phyloP scores from a whole-genome alignment of 768 basidiomycete species.

The Tricholoma saponaceum region DNA sequence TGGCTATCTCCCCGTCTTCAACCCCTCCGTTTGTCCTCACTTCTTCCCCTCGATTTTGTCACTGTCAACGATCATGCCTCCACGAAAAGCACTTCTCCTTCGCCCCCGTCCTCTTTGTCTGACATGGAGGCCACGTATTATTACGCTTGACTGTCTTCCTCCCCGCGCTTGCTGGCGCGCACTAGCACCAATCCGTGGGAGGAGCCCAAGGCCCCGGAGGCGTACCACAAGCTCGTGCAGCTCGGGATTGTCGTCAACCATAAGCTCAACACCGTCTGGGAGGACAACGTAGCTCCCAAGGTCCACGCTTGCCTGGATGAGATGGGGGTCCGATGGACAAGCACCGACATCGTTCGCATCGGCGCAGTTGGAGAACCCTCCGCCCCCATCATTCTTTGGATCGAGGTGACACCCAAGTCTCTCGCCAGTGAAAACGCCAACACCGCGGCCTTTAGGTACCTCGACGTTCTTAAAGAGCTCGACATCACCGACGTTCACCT shows the following conservation, averaged over 20 bases:
- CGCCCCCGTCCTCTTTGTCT: not conserved
- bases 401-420: conserved; percentile 25
- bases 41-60: too few relatives aligned
- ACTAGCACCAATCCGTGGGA: conserved; percentile 2
- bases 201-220: conserved; percentile 4
- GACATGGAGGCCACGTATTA: not conserved
- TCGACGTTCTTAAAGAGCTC: not conserved
- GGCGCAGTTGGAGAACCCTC: conserved; percentile 14
- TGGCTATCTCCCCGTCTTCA: too few relatives aligned
- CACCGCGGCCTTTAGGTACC: not conserved
- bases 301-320: conserved; percentile 2
- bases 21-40: too few relatives aligned
- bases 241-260: too few relatives aligned
- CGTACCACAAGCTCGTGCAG: conserved; percentile 1
- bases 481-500: not conserved
- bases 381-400: conserved; percentile 24
- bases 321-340: conserved; percentile 22
- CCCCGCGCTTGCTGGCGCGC: conserved; percentile 1
- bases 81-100: not conserved
- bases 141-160: conserved; percentile 5
- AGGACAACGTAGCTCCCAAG: conserved; percentile 6
- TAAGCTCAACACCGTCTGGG: too few relatives aligned
- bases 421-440: not conserved
- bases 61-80: too few relatives aligned
- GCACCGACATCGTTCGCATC: conserved; percentile 24